These are phyloP conservation scores for Diaporthe vexans DNA, from an alignment of 2,329 filamentous ascomycete species.

Conservation along the genomic window DNA sequence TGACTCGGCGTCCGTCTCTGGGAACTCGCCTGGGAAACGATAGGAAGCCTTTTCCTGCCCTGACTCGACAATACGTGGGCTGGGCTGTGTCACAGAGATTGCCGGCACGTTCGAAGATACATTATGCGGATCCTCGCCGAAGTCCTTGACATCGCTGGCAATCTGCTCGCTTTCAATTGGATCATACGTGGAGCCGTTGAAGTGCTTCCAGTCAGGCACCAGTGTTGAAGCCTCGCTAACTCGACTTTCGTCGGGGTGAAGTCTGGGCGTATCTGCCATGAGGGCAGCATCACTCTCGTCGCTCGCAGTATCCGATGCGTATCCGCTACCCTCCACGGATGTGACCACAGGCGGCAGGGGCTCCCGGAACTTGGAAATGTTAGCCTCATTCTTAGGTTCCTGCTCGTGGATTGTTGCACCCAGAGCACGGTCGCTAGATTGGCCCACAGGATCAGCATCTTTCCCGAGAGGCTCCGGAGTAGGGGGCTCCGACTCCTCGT, in stretches of 20 bases:
- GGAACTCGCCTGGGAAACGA: constrained; percentile 73
- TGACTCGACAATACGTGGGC: constrained; percentile 50
- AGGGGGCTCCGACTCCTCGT: constrained; percentile 46
- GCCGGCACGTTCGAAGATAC: constrained; percentile 52
- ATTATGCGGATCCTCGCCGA: constrained; percentile 7
- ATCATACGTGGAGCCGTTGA: constrained; percentile 28
- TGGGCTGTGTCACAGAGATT: constrained; percentile 62
- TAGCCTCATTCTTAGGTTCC: constrained; percentile 65
- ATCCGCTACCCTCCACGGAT: constrained; percentile 75
- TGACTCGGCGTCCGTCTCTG: constrained; percentile 54
- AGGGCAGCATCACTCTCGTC: constrained; percentile 56
- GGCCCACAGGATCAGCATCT: constrained; percentile 52
- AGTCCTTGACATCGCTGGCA: constrained; percentile 42
- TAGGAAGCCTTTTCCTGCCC: constrained; percentile 49
- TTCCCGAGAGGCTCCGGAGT: constrained; percentile 40
- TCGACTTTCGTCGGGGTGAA: constrained; percentile 41
- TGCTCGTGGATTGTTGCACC: constrained; percentile 71
- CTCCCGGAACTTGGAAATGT: constrained; percentile 70
- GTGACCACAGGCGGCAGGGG: constrained; percentile 80
- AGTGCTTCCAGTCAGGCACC: constrained; percentile 21
- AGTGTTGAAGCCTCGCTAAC: constrained; percentile 42
- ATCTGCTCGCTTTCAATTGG: background rate
- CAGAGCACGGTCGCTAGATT: constrained; percentile 72
- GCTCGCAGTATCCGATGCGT: constrained; percentile 70
- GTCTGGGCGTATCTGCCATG: constrained; percentile 43